Percentiles rank a stretch among this genome's conserved stretches.
These are phyloP conservation scores for Starmerella floris DNA, from an alignment of 805 yeast genomes.

Conservation along the genomic window DNA sequence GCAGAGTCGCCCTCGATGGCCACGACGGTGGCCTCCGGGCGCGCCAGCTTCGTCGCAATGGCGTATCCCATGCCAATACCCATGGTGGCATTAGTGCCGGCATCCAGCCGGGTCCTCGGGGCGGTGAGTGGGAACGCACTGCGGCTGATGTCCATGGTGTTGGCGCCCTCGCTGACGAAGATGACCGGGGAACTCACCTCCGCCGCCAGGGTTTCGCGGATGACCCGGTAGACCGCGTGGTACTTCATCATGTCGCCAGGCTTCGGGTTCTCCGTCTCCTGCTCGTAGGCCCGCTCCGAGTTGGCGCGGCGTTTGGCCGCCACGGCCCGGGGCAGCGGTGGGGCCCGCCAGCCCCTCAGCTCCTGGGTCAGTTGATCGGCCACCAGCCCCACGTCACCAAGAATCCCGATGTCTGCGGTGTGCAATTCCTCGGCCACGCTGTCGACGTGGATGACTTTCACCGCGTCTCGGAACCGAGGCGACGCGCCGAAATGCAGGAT, in stretches of 20 bases:
- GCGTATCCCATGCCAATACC: slow-evolving; percentile 64
- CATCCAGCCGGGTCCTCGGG: slow-evolving; percentile 49
- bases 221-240: slow-evolving; percentile 39
- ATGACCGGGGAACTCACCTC: slow-evolving; percentile 25
- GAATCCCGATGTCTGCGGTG: slow-evolving; percentile 36
- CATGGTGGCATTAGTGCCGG: slow-evolving; percentile 70
- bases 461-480: slow-evolving; percentile 38
- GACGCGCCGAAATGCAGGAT: slow-evolving; percentile 52
- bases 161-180: slow-evolving; percentile 58
- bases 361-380: slow-evolving; percentile 28
- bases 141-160: slow-evolving; percentile 61
- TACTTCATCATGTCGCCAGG: slow-evolving; percentile 30
- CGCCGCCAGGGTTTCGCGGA: slow-evolving; percentile 31
- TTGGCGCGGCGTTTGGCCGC: slow-evolving; percentile 23
- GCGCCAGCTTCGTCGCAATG: slow-evolving; percentile 42
- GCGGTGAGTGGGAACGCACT: slow-evolving; percentile 41
- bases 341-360: slow-evolving; percentile 29
- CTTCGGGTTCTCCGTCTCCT: slow-evolving; percentile 24
- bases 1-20: slow-evolving; percentile 69
- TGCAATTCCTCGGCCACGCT: slow-evolving; percentile 42
- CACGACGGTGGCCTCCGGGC: slow-evolving; percentile 36
- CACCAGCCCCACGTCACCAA: slow-evolving; percentile 42
- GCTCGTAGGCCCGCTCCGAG: slow-evolving; percentile 24
- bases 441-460: slow-evolving; percentile 46
- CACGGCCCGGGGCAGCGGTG: slow-evolving; percentile 25